Evolutionary conservation across 306 rosid genomes (phyloP), one percentile per base, ranked within the genome.

Genomic region (Vigna hirtella): DNA sequence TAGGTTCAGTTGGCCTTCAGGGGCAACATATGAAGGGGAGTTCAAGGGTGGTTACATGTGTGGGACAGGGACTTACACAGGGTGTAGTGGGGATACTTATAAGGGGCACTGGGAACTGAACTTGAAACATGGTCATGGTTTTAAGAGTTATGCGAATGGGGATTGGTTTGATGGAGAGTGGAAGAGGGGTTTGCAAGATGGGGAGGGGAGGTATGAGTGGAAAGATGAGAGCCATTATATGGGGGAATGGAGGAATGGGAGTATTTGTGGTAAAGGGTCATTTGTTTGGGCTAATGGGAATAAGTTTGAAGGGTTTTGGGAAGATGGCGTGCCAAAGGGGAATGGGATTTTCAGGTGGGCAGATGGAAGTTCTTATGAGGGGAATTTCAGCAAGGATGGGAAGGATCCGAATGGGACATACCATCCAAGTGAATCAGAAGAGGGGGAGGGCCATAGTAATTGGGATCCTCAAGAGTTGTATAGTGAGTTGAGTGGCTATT

Each of bases 21-120:
- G 98, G 5, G 96, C 98, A 0, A 89, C 94, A 0, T 94, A 94
- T 69, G 98, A 94, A 76, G 98, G 98, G 0, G 97, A 92, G n/a
- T 94, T 94, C 82, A 90, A 89, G 81, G 83, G 75, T 24, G 93
- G 97, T 9, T 89, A 81, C 38, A 94, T 94, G 98, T 95, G 92
- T 69, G 98, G 98, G 8, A 67, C 9, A 0, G 97, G 98, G 1
- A 82, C 88, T 0, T 92, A 94, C 13, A 92, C 88, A 4, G 89
- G 90, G 0, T 66, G 83, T 0, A 89, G 81, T 57, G 97, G 98
- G 2, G 93, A 90, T 1, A 94, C 92, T 2, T 94, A 88, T 22
- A 90, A 83, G 48, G 98, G 98, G 17, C 81, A 88, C 6, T 94
- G 97, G 97, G 78, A 80, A 1, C 88, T 92, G 97, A 94, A 94